A percentile compares a stretch with the other conserved stretches of the same genome.
These are phyloP conservation scores for Curvularia hawaiiensis DNA, from an alignment of 2,329 filamentous ascomycete species.

Conservation along the genomic window DNA sequence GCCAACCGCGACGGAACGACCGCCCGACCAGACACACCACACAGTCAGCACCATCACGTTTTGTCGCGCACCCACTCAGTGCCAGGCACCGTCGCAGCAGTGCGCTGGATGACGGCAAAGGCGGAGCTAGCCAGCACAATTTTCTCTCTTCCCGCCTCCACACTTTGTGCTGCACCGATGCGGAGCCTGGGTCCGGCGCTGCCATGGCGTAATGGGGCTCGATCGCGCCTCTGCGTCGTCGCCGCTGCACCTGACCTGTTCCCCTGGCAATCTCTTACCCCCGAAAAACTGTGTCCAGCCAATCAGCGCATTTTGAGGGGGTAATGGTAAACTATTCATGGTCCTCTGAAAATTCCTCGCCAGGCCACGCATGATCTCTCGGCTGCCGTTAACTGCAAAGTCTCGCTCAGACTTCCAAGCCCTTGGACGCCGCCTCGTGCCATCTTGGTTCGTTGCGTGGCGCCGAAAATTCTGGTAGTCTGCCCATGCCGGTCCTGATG, in stretches of 20 bases:
- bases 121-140: constrained; percentile 7
- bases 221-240: constrained; percentile 9
- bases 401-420: constrained; percentile 31
- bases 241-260: constrained; percentile 18
- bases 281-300: constrained; percentile 28
- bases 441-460: constrained; percentile 32
- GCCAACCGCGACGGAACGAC: background rate
- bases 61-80: too few relatives aligned
- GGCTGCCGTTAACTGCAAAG: constrained; percentile 53
- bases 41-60: background rate
- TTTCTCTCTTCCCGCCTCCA: constrained; percentile 32
- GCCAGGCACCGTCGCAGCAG: background rate
- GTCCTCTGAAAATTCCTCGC: constrained; percentile 16
- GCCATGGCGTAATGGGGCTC: constrained; percentile 19
- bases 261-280: constrained; percentile 31
- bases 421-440: constrained; percentile 27
- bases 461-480: constrained; percentile 32
- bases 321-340: constrained; percentile 20
- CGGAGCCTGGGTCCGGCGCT: constrained; percentile 12
- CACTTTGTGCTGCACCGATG: constrained; percentile 7
- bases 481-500: constrained; percentile 4
- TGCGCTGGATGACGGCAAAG: background rate
- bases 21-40: background rate
- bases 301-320: constrained; percentile 20
- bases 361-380: constrained; percentile 40